Base-by-base conservation (phyloP, 306 rosid genomes). In the Urtica urens region DNA sequence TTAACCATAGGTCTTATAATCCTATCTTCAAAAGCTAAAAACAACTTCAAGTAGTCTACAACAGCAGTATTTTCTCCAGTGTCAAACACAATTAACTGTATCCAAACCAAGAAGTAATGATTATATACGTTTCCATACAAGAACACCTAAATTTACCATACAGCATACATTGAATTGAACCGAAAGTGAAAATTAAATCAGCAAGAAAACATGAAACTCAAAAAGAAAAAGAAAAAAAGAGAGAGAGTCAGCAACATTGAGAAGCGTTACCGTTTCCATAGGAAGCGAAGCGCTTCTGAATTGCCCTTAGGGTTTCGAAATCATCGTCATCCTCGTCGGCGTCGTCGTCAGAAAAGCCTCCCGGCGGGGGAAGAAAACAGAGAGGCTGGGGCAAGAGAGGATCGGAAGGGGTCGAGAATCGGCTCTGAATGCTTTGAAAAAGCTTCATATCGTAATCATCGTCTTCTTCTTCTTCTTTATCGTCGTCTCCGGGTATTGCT, bases 271-370 rank as follows among this genome's bases (percentile, higher is more conserved):
- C 83, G 38, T 23, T 43, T 15, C 52, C 69, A 52, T 77, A 77
- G 25, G 69, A 38, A 0, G 77, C 39, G 49, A 84, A 81, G 28
- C 95, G 86, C 29, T 25, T 71, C 66, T 56, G 62, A 27, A 90
- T 68, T 5, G 87, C 75, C 1, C 76, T 80, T 1, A 71, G 72
- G 3, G 80, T 79, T 49, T 72, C 87, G 4, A 68, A 42, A 30
- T 90, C 97, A 23, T 90, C 93, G 16, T 66, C 87, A 80, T 76
- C 95, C 10, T 69, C 93, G 30, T 81, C 95, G 14, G 76, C 13
- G 38, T 38, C 35, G 38, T 69, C 93, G 30, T 81, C 95, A 11
- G 76, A 10, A 35, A 33, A 31, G 38, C 15, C 11, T 14, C 40
- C 2, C 15, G 11, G 31, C 2, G 62, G 69, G 13, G 86, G 87